Evolutionary conservation across 1,284 basidiomycete species (phyloP).

Genomic region (Rhodotorula mucilaginosa): DNA sequence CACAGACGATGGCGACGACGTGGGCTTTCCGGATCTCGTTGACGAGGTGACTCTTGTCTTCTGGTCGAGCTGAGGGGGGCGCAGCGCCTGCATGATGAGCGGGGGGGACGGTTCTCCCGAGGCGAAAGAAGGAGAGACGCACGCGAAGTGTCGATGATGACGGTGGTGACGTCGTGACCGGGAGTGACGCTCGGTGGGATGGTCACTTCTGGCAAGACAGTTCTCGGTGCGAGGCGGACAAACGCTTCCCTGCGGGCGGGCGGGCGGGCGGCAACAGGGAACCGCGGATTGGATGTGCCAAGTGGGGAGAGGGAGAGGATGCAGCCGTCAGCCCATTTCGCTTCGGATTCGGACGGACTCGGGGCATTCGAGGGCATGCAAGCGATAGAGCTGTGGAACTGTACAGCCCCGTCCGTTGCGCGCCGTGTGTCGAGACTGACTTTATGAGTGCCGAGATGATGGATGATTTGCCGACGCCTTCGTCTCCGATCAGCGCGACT

Average conservation of each 20-base stretch:
- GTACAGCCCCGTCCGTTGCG: background rate
- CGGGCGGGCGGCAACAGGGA: conserved; percentile 48
- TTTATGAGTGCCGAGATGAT: conserved; percentile 82
- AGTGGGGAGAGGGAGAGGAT: background rate
- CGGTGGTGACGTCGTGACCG: conserved; percentile 83
- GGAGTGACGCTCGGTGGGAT: conserved; percentile 93
- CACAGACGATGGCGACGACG: conserved; percentile 89
- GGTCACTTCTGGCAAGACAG: conserved; percentile 91
- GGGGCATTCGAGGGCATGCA: background rate
- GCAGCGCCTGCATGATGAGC: too few relatives aligned
- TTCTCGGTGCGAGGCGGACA: conserved; percentile 57
- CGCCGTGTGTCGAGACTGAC: conserved; percentile 9
- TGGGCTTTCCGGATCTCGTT: conserved; percentile 93
- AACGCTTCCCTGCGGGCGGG: conserved; percentile 34
- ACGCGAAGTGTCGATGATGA: conserved; percentile 94
- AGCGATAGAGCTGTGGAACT: background rate
- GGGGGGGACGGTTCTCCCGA: background rate
- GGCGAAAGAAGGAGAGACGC: background rate
- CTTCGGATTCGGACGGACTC: background rate
- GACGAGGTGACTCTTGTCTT: conserved; percentile 82
- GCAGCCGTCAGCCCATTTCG: background rate
- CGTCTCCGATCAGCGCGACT: conserved; percentile 90
- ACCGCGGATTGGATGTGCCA: background rate
- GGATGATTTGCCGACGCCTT: conserved; percentile 90
- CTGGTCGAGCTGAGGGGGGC: conserved; percentile 61